Base-by-base conservation (phyloP, 2,329 filamentous ascomycete genomes). In the Grosmannia penicillata region DNA sequence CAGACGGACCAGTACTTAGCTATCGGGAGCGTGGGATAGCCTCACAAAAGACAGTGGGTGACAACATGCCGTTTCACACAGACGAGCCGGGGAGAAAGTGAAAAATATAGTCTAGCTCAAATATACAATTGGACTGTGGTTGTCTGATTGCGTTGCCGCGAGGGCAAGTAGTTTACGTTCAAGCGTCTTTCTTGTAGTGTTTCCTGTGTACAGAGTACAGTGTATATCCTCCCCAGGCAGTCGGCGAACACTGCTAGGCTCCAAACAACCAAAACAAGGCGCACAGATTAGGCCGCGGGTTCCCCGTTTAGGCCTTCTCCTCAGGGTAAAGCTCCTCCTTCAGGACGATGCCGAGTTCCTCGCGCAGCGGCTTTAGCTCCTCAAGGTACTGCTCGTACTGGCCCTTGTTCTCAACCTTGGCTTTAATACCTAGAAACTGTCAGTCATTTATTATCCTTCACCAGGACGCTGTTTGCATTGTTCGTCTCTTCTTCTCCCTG, bases 391-490 rank as follows among this genome's bases (percentile, higher is more conserved):
- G 81, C 57, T 95, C 75, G 70, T 98, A 98, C 70, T 98, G 91
- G 56, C 76, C 75, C 65, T 85, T 81, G 77, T 93, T 98, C 76
- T 98, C 91, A 52, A 96, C 91, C 78, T 98, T 98, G 65, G 86
- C 84, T 71, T 94, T 95, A 75, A 98, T 82, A 57, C 89, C 87
- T 94, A 47, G 47, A 25, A 7, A n/a, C n/a, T n/a, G n/a, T n/a
- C n/a, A n/a, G n/a, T n/a, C n/a, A n/a, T n/a, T n/a, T n/a, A n/a
- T n/a, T n/a, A n/a, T n/a, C n/a, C n/a, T n/a, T n/a, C n/a, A n/a
- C n/a, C n/a, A n/a, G n/a, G n/a, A n/a, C n/a, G n/a, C n/a, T n/a
- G n/a, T n/a, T n/a, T n/a, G n/a, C n/a, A n/a, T n/a, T n/a, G n/a
- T n/a, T n/a, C n/a, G n/a, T n/a, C n/a, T n/a, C n/a, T n/a, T n/a